Evolutionary conservation across 441 rosid genomes (phyloP), one percentile per base, ranked within the genome.

Genomic region (Geranium incanum): DNA sequence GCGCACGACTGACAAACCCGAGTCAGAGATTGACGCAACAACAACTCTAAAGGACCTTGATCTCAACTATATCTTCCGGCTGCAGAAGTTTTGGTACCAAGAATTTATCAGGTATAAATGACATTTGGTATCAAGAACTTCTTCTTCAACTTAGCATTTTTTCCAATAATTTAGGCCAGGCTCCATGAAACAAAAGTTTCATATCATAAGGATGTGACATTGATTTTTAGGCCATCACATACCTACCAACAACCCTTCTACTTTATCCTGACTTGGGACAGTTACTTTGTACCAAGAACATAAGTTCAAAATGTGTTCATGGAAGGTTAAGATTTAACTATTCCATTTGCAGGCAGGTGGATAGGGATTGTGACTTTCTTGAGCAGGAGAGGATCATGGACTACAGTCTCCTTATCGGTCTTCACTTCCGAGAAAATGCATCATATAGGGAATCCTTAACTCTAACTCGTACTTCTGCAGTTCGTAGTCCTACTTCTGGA

Each of bases 341-440:
- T 2, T 39, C 43, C 39, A 52, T 39, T 0, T 79, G 76, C 95
- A 94, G 97, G 80, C 97, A 95, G 87, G 92, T 95, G 55, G 97
- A 90, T 69, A 86, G 84, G 80, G 99, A 95, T 72, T 95, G 99
- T 55, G 99, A 92, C 52, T 88, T 95, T 55, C 97, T 95, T 71
- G 97, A 92, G 71, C 94, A 89, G 75, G 99, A 92, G 74, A 89
- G 95, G 76, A 92, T 95, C 52, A 95, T 95, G 99, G 99, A 95
- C 71, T 92, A 92, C 73, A 95, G 97, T 84, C 87, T 95, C 36
- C 72, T 95, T 78, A 85, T 95, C 66, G 99, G 99, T 63, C 84
- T 95, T 80, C 99, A 95, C 78, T 95, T 95, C 67, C 82, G 82
- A 65, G 88, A 87, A 4, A 39, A 4, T 7, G 3, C 43, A 39